Evolutionary conservation across 441 rosid genomes (phyloP), one percentile per base, ranked within the genome.

Genomic region (Populus tomentosa): DNA sequence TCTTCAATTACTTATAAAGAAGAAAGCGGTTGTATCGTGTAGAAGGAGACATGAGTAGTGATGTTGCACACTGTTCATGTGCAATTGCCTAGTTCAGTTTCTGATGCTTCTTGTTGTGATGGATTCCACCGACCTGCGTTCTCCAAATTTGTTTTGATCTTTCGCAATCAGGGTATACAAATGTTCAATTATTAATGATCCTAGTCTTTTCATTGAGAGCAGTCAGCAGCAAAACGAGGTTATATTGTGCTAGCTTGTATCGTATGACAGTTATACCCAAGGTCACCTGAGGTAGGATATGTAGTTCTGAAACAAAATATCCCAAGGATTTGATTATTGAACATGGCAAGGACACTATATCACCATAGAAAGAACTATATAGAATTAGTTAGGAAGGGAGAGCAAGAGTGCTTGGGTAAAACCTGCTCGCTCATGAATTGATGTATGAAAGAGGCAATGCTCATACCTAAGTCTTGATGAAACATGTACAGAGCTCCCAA

Each of bases 11-110:
- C 13, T 38, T 56, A 65, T 38, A 38, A 32, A 32, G 38, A 69
- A 24, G 70, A 32, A 80, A 74, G 70, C 78, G 71, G 70, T 65
- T 77, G 67, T 75, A 77, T 74, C 38, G 26, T 23, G 68, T 59
- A 53, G 16, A 33, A 77, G 69, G 50, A 77, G 80, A 80, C 32
- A 35, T 20, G 36, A 70, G 77, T 73, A 73, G 80, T 13, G 36
- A 38, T 21, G 10, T 40, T 30, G 30, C 5, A n/a, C 42, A 26
- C 61, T 38, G 9, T 28, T 30, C 3, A 71, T 69, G 59, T n/a
- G n/a, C 66, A 68, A 71, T 62, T 79, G 61, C 28, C 71, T 62
- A 73, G 77, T 67, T 77, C 63, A 70, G 71, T 69, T 73, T 35
- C 36, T 61, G 72, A 10, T 56, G 13, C 35, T 24, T 38, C 53